Conservation (phyloP, 2,329 filamentous ascomycete genomes). For the Cladosporium sp. region DNA sequence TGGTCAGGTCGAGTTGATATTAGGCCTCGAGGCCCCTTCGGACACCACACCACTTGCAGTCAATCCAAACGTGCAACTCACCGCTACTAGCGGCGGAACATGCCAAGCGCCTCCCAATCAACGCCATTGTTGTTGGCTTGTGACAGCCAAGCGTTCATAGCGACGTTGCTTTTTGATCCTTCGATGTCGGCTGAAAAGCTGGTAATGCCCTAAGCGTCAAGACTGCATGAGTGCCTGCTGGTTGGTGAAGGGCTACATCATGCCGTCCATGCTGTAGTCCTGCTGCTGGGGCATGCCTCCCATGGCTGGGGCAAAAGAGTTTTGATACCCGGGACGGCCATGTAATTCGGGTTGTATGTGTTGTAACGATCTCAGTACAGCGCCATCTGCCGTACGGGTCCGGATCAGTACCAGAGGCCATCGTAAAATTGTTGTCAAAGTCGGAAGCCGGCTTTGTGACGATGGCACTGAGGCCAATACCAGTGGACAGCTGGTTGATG, state of each 20-base stretch:
- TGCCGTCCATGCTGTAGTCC: background rate
- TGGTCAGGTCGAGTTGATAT: too few relatives aligned
- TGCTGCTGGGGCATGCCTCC: background rate
- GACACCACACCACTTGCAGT: background rate
- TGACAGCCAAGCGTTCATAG: too few relatives aligned
- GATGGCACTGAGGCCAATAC: constrained; percentile 34
- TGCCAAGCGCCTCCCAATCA: constrained; percentile 5
- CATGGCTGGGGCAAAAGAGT: constrained; percentile 24
- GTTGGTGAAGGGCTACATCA: constrained; percentile 2
- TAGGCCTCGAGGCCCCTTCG: too few relatives aligned
- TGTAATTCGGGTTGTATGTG: constrained; percentile 32
- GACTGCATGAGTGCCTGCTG: background rate
- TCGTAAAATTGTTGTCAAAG: constrained; percentile 27
- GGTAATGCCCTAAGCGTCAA: too few relatives aligned
- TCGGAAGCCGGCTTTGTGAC: constrained; percentile 11
- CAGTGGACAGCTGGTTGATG: constrained; percentile 32
- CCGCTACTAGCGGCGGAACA: background rate
- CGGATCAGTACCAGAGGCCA: constrained; percentile 29
- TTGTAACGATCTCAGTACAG: constrained; percentile 29
- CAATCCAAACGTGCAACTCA: background rate
- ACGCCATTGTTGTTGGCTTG: background rate
- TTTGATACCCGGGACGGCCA: constrained; percentile 29
- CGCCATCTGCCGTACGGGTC: constrained; percentile 32
- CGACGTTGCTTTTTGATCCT: too few relatives aligned
- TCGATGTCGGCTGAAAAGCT: too few relatives aligned